phyloP scores from a whole-genome alignment of 148 eudicot genomes.

The Rhododendron henanense region DNA sequence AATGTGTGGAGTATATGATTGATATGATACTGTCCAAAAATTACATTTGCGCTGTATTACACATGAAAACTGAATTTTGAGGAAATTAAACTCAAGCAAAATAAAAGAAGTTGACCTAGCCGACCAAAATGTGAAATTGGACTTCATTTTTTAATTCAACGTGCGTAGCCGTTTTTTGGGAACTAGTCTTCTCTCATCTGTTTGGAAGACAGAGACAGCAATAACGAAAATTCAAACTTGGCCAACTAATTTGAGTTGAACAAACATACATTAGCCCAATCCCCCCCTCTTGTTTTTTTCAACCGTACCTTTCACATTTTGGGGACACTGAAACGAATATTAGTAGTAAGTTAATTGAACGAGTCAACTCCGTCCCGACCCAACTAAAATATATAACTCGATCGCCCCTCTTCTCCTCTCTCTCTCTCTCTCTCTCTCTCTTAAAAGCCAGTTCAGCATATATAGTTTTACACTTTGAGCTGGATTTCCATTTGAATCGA shows the following conservation, averaged over 20 bases:
- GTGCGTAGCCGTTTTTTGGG: neutral
- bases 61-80: no score
- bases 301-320: neutral
- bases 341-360: neutral
- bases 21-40: no score
- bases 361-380: neutral
- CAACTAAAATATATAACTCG: neutral
- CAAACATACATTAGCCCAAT: neutral
- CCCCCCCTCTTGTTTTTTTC: neutral
- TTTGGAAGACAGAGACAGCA: neutral
- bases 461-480: neutral
- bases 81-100: no score
- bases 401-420: no score
- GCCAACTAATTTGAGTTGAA: neutral
- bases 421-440: neutral
- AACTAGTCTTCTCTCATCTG: neutral
- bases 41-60: no score
- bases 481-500: neutral
- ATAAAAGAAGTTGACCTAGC: neutral
- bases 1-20: no score
- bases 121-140: neutral
- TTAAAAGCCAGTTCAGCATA: neutral
- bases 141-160: neutral
- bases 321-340: neutral
- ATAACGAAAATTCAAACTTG: neutral